Conservation (phyloP, 495 filamentous ascomycete genomes). For the Penicillium atrosanguineum region DNA sequence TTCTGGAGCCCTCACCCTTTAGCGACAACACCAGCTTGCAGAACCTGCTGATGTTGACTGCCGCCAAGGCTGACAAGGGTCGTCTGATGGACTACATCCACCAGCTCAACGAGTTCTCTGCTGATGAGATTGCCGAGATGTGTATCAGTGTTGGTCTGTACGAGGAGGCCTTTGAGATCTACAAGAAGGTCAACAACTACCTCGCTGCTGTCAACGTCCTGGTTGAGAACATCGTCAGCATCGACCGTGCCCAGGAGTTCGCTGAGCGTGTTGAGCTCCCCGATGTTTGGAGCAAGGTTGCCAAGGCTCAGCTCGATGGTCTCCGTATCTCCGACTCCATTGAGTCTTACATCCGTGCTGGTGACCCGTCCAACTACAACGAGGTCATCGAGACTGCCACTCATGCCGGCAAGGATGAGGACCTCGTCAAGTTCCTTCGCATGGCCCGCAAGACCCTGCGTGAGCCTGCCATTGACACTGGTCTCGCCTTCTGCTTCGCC, state of each 20-base stretch:
- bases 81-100: conserved; percentile 98
- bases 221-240: conserved; percentile 96
- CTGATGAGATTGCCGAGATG: conserved; percentile 87
- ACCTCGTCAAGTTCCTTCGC: conserved; percentile 92
- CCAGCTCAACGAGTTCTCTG: conserved; percentile 80
- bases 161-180: conserved; percentile 98
- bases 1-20: conserved; percentile 94
- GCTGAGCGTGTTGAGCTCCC: conserved; percentile 93
- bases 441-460: conserved; percentile 97
- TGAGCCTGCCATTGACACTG: conserved; percentile 92
- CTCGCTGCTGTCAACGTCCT: conserved; percentile 84
- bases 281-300: conserved; percentile 99
- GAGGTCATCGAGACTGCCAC: conserved; percentile 97
- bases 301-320: conserved; percentile 97
- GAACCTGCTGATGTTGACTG: conserved; percentile 95
- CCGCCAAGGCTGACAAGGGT: conserved; percentile 92
- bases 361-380: conserved; percentile 86
- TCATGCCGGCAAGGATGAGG: conserved; percentile 95
- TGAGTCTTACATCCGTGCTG: conserved; percentile 94
- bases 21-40: conserved; percentile 96
- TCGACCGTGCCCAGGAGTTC: conserved; percentile 95
- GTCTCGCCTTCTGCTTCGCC: conserved; percentile 88
- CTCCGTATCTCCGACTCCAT: conserved; percentile 90
- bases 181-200: conserved; percentile 94
- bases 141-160: conserved; percentile 93